Evolutionary conservation across 768 basidiomycete genomes (phyloP).

Genomic region (Mrakia blollopis): DNA sequence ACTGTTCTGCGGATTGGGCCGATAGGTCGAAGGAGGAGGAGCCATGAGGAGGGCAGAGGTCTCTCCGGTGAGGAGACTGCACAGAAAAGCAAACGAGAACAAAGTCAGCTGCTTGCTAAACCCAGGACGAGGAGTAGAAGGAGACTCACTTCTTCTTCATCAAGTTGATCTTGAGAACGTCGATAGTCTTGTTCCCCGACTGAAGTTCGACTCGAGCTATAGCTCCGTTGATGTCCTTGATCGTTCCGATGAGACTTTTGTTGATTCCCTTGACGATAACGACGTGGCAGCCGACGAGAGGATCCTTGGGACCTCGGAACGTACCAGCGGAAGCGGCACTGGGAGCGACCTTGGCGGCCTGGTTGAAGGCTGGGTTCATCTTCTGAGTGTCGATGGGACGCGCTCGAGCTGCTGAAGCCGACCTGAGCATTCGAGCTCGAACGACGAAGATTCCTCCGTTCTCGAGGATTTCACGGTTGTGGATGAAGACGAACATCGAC

Average conservation of each 20-base stretch:
- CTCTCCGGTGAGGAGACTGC: constrained; percentile 25
- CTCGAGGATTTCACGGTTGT: constrained; percentile 82
- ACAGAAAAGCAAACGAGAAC: neutral
- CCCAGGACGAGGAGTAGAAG: neutral
- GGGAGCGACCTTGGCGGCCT: constrained; percentile 32
- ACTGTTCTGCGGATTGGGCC: neutral
- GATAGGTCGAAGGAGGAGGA: neutral
- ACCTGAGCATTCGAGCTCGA: constrained; percentile 69
- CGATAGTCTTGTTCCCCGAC: constrained; percentile 81
- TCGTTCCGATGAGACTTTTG: constrained; percentile 84
- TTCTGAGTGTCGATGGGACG: constrained; percentile 72
- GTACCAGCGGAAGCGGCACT: constrained; percentile 36
- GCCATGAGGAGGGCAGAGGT: constrained; percentile 11
- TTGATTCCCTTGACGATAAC: constrained; percentile 77
- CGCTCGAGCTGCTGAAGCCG: constrained; percentile 77
- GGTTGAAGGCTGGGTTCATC: constrained; percentile 78
- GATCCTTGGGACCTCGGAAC: constrained; percentile 73
- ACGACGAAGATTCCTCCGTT: constrained; percentile 88
- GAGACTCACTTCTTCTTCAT: constrained; percentile 61
- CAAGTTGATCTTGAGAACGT: constrained; percentile 74
- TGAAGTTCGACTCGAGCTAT: constrained; percentile 83
- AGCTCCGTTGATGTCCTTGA: constrained; percentile 90
- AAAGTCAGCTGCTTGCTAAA: neutral
- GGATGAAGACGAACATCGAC: constrained; percentile 86
- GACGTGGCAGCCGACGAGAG: constrained; percentile 73